Conservation (phyloP, 2,329 filamentous ascomycete species). For the Hymenoscyphus occultus region DNA sequence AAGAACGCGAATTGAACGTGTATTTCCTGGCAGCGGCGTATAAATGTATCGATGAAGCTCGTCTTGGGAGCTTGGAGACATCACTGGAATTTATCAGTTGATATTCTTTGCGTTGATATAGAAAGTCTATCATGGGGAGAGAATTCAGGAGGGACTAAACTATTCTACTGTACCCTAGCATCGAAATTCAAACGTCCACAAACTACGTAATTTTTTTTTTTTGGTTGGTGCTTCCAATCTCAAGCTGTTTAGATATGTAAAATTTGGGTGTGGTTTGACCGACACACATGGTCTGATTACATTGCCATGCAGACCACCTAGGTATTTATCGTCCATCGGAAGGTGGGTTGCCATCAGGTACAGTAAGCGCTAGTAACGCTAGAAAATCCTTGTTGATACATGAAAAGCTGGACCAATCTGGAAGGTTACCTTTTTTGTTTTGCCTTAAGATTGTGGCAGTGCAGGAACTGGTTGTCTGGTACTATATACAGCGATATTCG, state of each 20-base stretch:
- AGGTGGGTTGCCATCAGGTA: neutral
- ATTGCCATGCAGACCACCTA: no score
- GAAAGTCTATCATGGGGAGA: neutral
- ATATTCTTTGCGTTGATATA: no score
- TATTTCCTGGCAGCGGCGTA: neutral
- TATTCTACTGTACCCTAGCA: no score
- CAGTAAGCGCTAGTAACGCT: neutral
- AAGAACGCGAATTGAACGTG: constrained; percentile 4
- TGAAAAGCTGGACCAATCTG: neutral
- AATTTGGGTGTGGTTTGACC: no score
- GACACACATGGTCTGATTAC: no score
- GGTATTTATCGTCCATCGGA: neutral
- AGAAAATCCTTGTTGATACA: neutral
- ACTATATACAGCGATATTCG: no score
- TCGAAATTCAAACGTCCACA: no score
- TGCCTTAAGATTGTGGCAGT: neutral
- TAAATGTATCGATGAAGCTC: neutral
- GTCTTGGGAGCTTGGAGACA: neutral
- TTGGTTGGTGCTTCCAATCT: no score
- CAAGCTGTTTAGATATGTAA: neutral
- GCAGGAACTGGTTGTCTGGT: no score
- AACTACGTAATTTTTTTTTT: no score
- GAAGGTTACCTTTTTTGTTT: neutral
- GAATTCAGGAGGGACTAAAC: neutral
- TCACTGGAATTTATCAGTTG: no score